Percentiles rank a stretch among this genome's conserved stretches.
Conservation (phyloP, 106 monocot genomes). For the Dendrobium nobile region DNA sequence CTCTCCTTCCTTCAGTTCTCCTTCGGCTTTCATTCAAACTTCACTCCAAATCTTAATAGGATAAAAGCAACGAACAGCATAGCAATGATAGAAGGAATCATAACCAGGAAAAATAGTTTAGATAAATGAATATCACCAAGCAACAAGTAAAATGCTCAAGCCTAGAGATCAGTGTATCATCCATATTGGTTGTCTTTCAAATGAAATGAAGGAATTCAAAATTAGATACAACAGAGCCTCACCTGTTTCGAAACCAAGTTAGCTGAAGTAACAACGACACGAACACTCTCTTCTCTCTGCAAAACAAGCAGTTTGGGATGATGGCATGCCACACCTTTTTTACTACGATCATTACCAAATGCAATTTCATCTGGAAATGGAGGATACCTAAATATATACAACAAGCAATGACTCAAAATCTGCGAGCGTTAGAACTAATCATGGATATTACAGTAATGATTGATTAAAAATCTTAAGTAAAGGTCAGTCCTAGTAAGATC, state of each 20-base stretch:
- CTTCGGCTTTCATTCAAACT: no score
- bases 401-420: no score
- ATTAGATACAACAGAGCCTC: neutral
- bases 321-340: slow-evolving; percentile 80
- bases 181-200: neutral
- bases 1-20: no score
- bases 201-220: neutral
- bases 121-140: neutral
- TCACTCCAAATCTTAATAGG: no score
- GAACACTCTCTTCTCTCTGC: slow-evolving; percentile 56
- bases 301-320: slow-evolving; percentile 78
- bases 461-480: neutral
- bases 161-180: neutral
- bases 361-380: slow-evolving; percentile 78
- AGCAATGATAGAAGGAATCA: no score
- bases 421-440: no score
- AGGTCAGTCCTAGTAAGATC: neutral
- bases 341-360: slow-evolving; percentile 71
- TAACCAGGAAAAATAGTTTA: no score
- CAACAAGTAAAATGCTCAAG: neutral
- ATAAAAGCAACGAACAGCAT: no score
- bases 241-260: slow-evolving; percentile 85
- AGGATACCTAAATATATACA: slow-evolving; percentile 44
- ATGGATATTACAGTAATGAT: no score
- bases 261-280: slow-evolving; percentile 54